Conservation (phyloP, 371 early-diverging fungal species). For the Haplosporangium sp. region DNA sequence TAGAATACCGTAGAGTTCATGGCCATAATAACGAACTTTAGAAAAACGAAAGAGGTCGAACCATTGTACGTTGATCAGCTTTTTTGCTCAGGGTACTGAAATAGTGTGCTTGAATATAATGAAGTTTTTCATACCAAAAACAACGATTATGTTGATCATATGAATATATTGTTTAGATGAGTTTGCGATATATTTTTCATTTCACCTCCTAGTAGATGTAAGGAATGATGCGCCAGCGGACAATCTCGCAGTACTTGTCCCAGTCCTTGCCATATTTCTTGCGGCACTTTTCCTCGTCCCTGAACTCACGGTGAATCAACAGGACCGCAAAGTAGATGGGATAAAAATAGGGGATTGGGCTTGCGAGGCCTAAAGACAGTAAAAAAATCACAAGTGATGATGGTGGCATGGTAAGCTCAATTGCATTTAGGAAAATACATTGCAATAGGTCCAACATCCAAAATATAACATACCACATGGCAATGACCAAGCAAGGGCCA, state of each 20-base stretch:
- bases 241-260: constrained; percentile 87
- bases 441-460: neutral
- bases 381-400: constrained; percentile 1
- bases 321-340: constrained; percentile 89
- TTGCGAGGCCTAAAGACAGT: constrained; percentile 65
- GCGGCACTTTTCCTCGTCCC: constrained; percentile 92
- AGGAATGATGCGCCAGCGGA: constrained; percentile 90
- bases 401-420: no score
- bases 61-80: no score
- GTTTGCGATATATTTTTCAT: no score
- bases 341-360: constrained; percentile 93
- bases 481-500: constrained; percentile 88
- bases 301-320: constrained; percentile 85
- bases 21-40: no score
- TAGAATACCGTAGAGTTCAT: no score
- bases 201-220: constrained; percentile 27
- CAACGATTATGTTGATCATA: neutral
- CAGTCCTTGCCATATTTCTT: constrained; percentile 93
- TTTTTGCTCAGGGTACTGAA: no score
- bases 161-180: neutral
- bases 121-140: no score
- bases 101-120: no score
- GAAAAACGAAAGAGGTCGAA: no score
- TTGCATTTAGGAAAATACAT: no score
- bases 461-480: constrained; percentile 62